These are phyloP conservation scores for Anthracocystis walkeri DNA, from an alignment of 1,284 basidiomycete genomes.

Conservation along the genomic window DNA sequence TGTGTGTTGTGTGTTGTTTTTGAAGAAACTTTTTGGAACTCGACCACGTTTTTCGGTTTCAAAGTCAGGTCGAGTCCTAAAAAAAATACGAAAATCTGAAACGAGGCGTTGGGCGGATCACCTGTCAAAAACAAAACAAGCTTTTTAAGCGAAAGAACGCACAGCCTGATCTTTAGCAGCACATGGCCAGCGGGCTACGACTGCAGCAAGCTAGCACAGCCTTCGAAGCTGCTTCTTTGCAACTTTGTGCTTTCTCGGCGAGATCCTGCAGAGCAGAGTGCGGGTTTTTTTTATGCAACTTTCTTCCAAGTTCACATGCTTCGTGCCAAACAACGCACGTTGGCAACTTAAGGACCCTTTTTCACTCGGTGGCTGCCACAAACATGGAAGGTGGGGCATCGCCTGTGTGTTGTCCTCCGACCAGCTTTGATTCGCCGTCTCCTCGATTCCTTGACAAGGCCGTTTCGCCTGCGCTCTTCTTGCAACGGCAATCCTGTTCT, in stretches of 20 bases:
- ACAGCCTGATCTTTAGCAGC: neutral
- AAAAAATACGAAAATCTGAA: neutral
- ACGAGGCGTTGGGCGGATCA: conserved; percentile 11
- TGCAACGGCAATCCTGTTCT: no score
- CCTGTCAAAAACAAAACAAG: conserved; percentile 3
- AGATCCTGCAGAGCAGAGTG: neutral
- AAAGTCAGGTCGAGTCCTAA: neutral
- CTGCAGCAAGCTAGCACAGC: neutral
- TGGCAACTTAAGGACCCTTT: no score
- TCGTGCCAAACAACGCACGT: no score
- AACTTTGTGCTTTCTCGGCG: neutral
- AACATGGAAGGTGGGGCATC: no score
- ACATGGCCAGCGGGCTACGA: no score
- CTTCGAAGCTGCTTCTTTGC: neutral
- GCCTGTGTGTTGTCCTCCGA: no score
- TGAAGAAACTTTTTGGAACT: neutral
- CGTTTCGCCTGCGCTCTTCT: no score
- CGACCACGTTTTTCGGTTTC: conserved; percentile 1
- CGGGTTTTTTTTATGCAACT: no score
- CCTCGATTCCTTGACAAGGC: no score
- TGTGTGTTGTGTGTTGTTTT: neutral
- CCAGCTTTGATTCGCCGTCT: no score
- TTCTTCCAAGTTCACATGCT: no score
- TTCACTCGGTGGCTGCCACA: no score
- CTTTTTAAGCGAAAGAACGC: conserved; percentile 4